Evolutionary conservation across 805 yeast species (phyloP).

Genomic region (Nakazawaea holstii): DNA sequence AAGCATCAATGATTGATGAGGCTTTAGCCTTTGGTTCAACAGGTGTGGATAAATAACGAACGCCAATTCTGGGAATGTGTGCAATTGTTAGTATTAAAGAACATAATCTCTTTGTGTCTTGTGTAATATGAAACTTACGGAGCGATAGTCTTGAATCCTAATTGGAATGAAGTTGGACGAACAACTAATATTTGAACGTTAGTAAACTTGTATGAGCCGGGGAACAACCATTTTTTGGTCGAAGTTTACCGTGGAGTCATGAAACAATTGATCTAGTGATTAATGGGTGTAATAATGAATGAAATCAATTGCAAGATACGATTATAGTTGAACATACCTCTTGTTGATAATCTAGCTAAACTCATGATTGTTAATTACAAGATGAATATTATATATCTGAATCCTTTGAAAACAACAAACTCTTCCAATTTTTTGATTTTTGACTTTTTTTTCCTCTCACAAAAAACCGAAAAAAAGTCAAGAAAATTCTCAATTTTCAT

Average conservation of each 20-base stretch:
- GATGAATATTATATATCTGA: background rate
- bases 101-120: too few relatives aligned
- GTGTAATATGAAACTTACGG: constrained; percentile 16
- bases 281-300: too few relatives aligned
- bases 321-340: constrained; percentile 18
- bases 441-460: background rate
- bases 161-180: constrained; percentile 25
- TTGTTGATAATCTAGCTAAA: constrained; percentile 23
- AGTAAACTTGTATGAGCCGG: background rate
- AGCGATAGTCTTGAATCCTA: constrained; percentile 20
- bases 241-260: too few relatives aligned
- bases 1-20: constrained; percentile 77
- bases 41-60: constrained; percentile 64
- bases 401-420: background rate
- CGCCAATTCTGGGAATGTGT: constrained; percentile 38
- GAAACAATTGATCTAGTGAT: too few relatives aligned
- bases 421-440: background rate
- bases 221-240: too few relatives aligned
- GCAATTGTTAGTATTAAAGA: background rate
- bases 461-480: background rate
- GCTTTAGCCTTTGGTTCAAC: constrained; percentile 91
- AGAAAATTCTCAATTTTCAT: constrained; percentile 2
- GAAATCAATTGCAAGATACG: too few relatives aligned
- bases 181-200: constrained; percentile 17
- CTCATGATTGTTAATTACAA: constrained; percentile 13